phyloP scores from a whole-genome alignment of 2,329 filamentous ascomycete genomes.

The Dactylellina cionopaga region DNA sequence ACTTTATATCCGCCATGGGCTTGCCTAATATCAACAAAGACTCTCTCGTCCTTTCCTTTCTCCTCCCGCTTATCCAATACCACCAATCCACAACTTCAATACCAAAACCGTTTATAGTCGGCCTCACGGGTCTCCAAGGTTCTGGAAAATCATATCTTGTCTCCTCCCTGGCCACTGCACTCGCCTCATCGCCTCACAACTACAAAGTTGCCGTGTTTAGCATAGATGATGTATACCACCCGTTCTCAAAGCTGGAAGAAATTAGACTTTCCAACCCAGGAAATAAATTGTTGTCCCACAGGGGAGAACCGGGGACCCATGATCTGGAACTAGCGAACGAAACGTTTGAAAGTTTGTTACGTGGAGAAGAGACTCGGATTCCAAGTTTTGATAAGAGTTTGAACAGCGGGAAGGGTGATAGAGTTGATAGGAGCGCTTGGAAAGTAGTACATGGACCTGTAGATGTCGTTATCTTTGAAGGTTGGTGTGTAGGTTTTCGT shows the following conservation, averaged over 20 bases:
- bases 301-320: conserved; percentile 85
- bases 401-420: conserved; percentile 79
- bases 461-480: conserved; percentile 81
- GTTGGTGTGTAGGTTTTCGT: conserved; percentile 91
- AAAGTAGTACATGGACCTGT: conserved; percentile 66
- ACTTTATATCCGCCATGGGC: background rate
- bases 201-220: conserved; percentile 77
- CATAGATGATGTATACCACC: conserved; percentile 90
- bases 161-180: conserved; percentile 70
- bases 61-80: conserved; percentile 8
- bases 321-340: conserved; percentile 71
- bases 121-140: conserved; percentile 90
- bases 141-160: conserved; percentile 92
- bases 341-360: conserved; percentile 10
- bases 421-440: conserved; percentile 73
- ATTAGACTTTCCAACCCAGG: conserved; percentile 73
- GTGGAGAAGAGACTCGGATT: conserved; percentile 66
- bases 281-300: conserved; percentile 82
- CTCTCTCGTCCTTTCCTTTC: conserved; percentile 6
- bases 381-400: conserved; percentile 86
- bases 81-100: background rate
- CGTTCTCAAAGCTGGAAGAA: conserved; percentile 72
- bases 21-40: conserved; percentile 10
- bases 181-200: conserved; percentile 65
- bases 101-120: conserved; percentile 76